Conservation (phyloP, 352 stramenopile species). For the Phytophthora kernoviae region DNA sequence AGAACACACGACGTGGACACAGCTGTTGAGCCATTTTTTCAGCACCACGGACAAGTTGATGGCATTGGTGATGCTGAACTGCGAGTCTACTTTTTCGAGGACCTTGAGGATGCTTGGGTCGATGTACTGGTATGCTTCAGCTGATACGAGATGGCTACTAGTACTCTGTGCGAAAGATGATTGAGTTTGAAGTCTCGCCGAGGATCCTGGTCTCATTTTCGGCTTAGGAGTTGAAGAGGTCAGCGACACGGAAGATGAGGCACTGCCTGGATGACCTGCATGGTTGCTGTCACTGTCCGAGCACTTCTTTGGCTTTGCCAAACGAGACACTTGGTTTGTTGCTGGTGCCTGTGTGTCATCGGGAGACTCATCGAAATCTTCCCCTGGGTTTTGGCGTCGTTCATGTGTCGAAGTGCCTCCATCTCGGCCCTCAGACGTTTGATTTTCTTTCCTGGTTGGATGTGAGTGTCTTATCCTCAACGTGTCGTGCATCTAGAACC, state of each 20-base stretch:
- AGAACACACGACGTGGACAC: constrained; percentile 62
- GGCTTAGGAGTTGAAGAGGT: constrained; percentile 17
- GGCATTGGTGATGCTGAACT: constrained; percentile 86
- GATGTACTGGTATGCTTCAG: constrained; percentile 70
- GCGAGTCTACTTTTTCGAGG: constrained; percentile 82
- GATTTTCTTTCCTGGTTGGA: constrained; percentile 71
- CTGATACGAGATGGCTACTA: constrained; percentile 36
- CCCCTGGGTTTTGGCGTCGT: constrained; percentile 41
- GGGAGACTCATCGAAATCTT: constrained; percentile 29
- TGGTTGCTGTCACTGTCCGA: constrained; percentile 8
- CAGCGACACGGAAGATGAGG: constrained; percentile 26
- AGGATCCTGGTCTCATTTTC: constrained; percentile 2
- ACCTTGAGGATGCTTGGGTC: constrained; percentile 83
- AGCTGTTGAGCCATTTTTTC: constrained; percentile 81
- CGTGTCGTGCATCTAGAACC: constrained; percentile 65
- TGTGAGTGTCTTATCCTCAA: constrained; percentile 59
- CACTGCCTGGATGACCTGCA: constrained; percentile 15
- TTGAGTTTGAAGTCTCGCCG: constrained; percentile 15
- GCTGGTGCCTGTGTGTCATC: constrained; percentile 17
- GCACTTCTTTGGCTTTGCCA: constrained; percentile 14
- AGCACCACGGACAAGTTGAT: constrained; percentile 66
- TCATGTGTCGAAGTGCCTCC: constrained; percentile 78
- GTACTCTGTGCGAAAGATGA: constrained; percentile 4
- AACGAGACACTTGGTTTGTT: constrained; percentile 11
- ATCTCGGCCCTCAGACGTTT: constrained; percentile 74